Conservation (phyloP, 768 basidiomycete species). For the Xerocomellus amylosporus region DNA sequence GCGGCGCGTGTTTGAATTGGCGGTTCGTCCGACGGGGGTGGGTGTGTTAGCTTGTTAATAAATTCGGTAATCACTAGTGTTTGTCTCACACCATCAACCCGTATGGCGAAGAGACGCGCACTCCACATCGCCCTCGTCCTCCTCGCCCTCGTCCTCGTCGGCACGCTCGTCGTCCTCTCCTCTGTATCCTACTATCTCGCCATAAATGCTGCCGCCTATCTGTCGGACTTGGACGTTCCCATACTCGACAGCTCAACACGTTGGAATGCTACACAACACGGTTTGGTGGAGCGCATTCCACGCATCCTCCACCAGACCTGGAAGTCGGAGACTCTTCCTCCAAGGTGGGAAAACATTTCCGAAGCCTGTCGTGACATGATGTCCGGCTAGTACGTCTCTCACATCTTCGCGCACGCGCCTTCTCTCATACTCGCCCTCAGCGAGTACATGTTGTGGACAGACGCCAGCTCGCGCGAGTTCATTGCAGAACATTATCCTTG, state of each 20-base stretch:
- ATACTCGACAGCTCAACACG: conserved; percentile 50
- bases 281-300: conserved; percentile 73
- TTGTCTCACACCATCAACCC: conserved; percentile 1
- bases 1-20: conserved; percentile 44
- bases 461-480: conserved; percentile 84
- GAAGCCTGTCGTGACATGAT: conserved; percentile 87
- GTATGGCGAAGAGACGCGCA: conserved; percentile 45
- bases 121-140: conserved; percentile 49
- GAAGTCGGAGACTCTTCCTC: conserved; percentile 87
- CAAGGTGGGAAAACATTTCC: conserved; percentile 76
- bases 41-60: conserved; percentile 1
- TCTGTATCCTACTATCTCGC: conserved; percentile 88
- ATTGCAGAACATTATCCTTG: conserved; percentile 85
- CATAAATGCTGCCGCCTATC: conserved; percentile 74
- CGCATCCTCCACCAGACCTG: conserved; percentile 98
- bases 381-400: conserved; percentile 84
- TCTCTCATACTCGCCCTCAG: conserved; percentile 41
- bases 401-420: conserved; percentile 3
- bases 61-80: background rate
- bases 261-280: conserved; percentile 62
- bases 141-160: conserved; percentile 76
- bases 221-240: conserved; percentile 75
- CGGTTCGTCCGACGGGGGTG: conserved; percentile 43
- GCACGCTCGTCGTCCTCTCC: conserved; percentile 88
- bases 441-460: conserved; percentile 98